These are phyloP conservation scores for Coccomyxa subellipsoidea DNA, from an alignment of 163 green algal species.

Conservation along the genomic window DNA sequence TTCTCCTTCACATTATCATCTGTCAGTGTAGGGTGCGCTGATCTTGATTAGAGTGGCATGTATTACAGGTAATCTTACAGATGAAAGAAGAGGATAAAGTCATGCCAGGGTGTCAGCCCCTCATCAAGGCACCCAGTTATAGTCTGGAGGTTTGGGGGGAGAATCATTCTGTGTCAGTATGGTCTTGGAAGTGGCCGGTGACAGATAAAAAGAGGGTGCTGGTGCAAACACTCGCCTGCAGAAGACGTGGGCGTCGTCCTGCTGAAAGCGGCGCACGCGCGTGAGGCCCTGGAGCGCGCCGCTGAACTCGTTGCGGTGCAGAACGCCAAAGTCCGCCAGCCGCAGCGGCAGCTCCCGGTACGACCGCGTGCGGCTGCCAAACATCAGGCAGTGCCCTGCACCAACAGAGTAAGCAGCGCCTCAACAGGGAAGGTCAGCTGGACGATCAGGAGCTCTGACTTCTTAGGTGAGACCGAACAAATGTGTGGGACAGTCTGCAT, in stretches of 20 bases:
- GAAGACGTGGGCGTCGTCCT: slow-evolving; percentile 99
- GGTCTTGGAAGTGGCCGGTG: background rate
- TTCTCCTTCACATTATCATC: too few relatives aligned
- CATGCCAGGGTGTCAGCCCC: background rate
- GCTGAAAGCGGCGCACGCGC: slow-evolving; percentile 90
- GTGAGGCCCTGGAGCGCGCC: slow-evolving; percentile 85
- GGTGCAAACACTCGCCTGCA: slow-evolving; percentile 49
- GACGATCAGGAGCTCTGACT: too few relatives aligned
- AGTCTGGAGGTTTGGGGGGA: too few relatives aligned
- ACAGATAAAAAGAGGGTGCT: background rate
- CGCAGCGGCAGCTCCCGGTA: slow-evolving; percentile 96
- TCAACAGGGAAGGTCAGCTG: background rate
- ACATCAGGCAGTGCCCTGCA: slow-evolving; percentile 96
- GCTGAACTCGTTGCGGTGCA: slow-evolving; percentile 94
- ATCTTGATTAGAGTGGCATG: background rate
- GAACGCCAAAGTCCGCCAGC: slow-evolving; percentile 96
- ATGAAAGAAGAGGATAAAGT: background rate
- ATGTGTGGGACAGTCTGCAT: too few relatives aligned
- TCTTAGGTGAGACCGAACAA: too few relatives aligned
- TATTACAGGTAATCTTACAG: background rate
- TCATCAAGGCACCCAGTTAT: too few relatives aligned
- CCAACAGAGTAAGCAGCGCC: too few relatives aligned
- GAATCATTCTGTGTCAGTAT: too few relatives aligned
- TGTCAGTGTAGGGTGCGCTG: background rate
- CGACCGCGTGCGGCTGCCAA: slow-evolving; percentile 76